Base-by-base conservation (phyloP, 1,284 basidiomycete species). In the Rhodotorula sp. region DNA sequence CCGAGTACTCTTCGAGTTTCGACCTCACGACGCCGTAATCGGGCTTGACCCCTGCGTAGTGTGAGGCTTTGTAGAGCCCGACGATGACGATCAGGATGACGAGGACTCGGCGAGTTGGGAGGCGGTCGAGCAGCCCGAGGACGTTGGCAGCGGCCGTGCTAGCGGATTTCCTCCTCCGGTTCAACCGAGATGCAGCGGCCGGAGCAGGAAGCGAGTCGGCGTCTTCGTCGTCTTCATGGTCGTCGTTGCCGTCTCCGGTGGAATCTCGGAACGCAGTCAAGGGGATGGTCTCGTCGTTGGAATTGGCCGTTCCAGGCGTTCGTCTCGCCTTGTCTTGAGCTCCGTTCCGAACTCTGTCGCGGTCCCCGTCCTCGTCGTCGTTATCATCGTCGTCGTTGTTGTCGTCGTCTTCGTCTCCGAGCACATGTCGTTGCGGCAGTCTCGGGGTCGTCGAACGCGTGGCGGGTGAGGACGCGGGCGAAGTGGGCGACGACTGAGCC, bases 71-170 rank as follows among this genome's bases (percentile, higher is more conserved):
- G 66, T 63, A 62, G 34, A 67, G 47, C 28, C 58, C 68, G 58
- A 70, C 66, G 65, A 65, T 16, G 67, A 75, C 59, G 60, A 75
- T 55, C 47, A 68, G 60, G 59, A 69, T 10, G 48, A 64, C 38
- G 59, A 73, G 62, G 67, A 66, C 15, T 28, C 61, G 57, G 1
- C 70, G 63, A n/a, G 58, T 31, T 4, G 66, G 70, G n/a, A 66
- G 47, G 26, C 66, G 70, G 19, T 54, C 26, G 12, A 65, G 26
- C 58, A 71, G 15, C 26, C 28, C 0, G 38, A 48, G 26, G 54
- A 34, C 18, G 59, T 34, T 28, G 26, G 14, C 21, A 66, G 52
- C n/a, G 62, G 31, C 26, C 6, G 5, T 55, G 26, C n/a, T 26
- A 12, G 54, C 26, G 14, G 26, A 16, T 26, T n/a, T 28, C 54